A percentile compares a stretch with the other conserved stretches of the same genome.
phyloP scores from a whole-genome alignment of 2,329 filamentous ascomycete species.

The Alternaria hordeiaustralica region DNA sequence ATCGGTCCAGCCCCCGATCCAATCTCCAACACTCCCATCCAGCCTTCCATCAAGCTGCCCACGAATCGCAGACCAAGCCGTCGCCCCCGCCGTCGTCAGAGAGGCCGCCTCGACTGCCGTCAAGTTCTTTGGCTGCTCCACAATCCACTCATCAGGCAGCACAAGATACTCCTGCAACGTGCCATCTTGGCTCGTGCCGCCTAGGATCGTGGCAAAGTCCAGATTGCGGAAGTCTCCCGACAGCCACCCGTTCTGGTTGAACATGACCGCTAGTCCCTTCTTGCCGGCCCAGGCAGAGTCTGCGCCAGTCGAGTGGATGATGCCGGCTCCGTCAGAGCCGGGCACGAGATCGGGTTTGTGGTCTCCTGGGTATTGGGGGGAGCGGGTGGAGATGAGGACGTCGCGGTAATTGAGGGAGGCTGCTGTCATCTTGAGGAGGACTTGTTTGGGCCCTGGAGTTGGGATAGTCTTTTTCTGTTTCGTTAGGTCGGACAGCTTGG shows the following conservation, averaged over 20 bases:
- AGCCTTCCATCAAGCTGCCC: constrained; percentile 9
- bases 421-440: constrained; percentile 29
- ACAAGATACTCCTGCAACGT: constrained; percentile 37
- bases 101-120: constrained; percentile 39
- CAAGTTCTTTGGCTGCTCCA: constrained; percentile 23
- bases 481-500: neutral
- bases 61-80: constrained; percentile 27
- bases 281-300: neutral
- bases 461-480: neutral
- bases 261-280: neutral
- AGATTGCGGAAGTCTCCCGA: neutral
- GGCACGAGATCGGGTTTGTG: constrained; percentile 22
- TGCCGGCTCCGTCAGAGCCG: constrained; percentile 29
- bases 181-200: constrained; percentile 35
- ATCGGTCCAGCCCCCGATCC: constrained; percentile 14
- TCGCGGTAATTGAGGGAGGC: constrained; percentile 36
- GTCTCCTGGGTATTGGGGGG: constrained; percentile 20
- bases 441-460: constrained; percentile 10
- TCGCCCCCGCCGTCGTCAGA: constrained; percentile 28
- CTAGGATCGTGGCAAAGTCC: constrained; percentile 6
- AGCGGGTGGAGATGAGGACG: constrained; percentile 17
- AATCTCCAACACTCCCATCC: neutral
- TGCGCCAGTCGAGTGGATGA: constrained; percentile 27
- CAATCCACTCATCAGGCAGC: constrained; percentile 25
- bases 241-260: neutral